Base-by-base conservation (phyloP, 177 flowering plant species). In the Tripterygium wilfordii region DNA sequence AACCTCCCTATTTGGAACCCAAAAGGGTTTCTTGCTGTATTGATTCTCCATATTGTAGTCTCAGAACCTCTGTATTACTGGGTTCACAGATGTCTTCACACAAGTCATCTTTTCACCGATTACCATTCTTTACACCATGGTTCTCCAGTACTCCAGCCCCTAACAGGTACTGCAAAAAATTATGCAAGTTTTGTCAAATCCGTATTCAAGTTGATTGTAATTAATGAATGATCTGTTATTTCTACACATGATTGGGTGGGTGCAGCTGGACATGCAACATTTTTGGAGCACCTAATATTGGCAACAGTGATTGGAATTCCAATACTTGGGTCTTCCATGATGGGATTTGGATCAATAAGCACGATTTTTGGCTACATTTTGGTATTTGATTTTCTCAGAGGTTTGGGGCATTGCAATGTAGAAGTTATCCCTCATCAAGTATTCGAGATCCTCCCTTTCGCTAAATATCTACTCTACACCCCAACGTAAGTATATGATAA, bases 41-140 rank as follows among this genome's bases (percentile, higher is more conserved):
- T 82, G 55, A 4, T 70, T 4, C 76, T 85, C 15, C 96, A 91
- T 60, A 49, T 88, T 27, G 67, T 61, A 8, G 53, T 82, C 43
- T 78, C 96, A 51, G 98, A 91, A 69, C 91, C 96, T 30, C 36
- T 88, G 12, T 91, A 76, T 49, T 91, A 91, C 38, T 67, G 55
- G 64, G 26, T 61, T 0, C 98, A 91, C 37, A 72, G 70, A 58
- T 43, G 1, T 4, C 54, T 88, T 22, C 98, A 88, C 26, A 39
- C 36, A 21, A 58, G 48, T 9, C 59, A 53, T 49, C 62, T 88
- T 5, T 88, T 78, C 22, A 39, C 58, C 9, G 29, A 65, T 25
- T 85, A 83, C 65, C 98, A 91, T 65, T 83, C 86, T 5, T 54
- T 81, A 10, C 92, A 88, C 65, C 98, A 91, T 58, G 55, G 81